Base-by-base conservation (phyloP, 495 filamentous ascomycete genomes). In the Aspergillus saccharolyticus region DNA sequence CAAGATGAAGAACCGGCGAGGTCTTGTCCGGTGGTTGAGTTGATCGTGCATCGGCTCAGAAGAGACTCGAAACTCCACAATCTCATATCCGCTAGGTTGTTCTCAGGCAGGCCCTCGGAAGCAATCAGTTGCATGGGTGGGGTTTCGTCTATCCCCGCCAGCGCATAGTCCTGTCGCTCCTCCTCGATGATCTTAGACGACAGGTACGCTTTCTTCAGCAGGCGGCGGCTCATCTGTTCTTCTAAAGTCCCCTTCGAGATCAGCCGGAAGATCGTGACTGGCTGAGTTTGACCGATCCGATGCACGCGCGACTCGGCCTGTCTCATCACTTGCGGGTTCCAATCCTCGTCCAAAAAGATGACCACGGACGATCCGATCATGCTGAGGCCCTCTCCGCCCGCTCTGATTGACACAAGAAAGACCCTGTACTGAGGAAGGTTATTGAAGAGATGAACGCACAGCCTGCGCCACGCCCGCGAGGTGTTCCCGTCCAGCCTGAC, bases 201-300 rank as follows among this genome's bases (percentile, higher is more conserved):
- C 1, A 88, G 70, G 57, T 87, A 89, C 0, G 85, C 70, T 66
- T 89, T 89, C 74, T 88, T 89, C 10, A 79, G 74, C 18, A 88
- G 80, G 0, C 85, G 67, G 1, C 81, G 79, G 64, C 82, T 71
- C 82, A 87, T 85, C 52, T 86, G 83, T 55, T 83, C 80, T 57
- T 85, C 83, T 0, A 85, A 78, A 0, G 83, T 86, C 3, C 83
- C 83, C 56, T 76, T 78, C 1, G 83, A 80, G 54, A 78, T 80
- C 0, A 85, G 65, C 49, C 82, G 80, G 61, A 85, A 86, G 2
- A 86, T 69, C 0, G 76, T 80, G 0, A 86, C 83, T 20, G 78
- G 76, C 24, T 78, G 72, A 0, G 68, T 79, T 63, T 86, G 83
- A 0, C 83, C 83, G 42, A 86, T 83, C 0, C 83, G 69, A 59